phyloP scores from a whole-genome alignment of 169 alveolate genomes.

The Cyclospora cayetanensis region DNA sequence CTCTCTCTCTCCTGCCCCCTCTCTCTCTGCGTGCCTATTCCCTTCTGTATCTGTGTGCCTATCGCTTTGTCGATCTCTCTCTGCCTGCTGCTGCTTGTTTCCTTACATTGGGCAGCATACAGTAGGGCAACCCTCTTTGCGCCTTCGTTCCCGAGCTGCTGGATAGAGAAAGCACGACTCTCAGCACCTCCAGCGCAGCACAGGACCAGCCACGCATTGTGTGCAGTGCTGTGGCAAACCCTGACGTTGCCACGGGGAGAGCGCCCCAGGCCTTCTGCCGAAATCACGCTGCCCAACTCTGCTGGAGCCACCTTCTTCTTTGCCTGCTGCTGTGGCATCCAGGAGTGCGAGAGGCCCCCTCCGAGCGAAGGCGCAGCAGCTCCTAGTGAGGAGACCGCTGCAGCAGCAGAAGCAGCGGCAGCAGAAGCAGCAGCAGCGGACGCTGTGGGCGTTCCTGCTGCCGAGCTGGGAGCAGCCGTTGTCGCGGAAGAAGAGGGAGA shows the following conservation, averaged over 20 bases:
- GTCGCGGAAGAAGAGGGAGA: conserved; percentile 16
- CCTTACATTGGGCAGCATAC: conserved; percentile 50
- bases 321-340: background rate
- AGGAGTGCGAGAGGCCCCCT: no score
- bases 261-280: conserved; percentile 48
- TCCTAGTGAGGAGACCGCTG: background rate
- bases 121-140: conserved; percentile 53
- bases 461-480: background rate
- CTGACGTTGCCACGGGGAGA: conserved; percentile 39
- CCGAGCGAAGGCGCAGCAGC: no score
- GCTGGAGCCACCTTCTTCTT: conserved; percentile 33
- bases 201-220: conserved; percentile 57
- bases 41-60: background rate
- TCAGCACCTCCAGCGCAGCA: conserved; percentile 49
- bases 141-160: conserved; percentile 47
- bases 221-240: conserved; percentile 43
- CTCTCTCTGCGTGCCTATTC: no score
- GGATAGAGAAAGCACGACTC: conserved; percentile 47
- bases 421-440: background rate
- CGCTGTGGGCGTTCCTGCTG: background rate
- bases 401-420: background rate
- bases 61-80: background rate
- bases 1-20: no score
- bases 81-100: background rate
- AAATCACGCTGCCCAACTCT: conserved; percentile 29